Evolutionary conservation across 2,329 filamentous ascomycete genomes (phyloP).

Genomic region (Stenocarpella maydis): DNA sequence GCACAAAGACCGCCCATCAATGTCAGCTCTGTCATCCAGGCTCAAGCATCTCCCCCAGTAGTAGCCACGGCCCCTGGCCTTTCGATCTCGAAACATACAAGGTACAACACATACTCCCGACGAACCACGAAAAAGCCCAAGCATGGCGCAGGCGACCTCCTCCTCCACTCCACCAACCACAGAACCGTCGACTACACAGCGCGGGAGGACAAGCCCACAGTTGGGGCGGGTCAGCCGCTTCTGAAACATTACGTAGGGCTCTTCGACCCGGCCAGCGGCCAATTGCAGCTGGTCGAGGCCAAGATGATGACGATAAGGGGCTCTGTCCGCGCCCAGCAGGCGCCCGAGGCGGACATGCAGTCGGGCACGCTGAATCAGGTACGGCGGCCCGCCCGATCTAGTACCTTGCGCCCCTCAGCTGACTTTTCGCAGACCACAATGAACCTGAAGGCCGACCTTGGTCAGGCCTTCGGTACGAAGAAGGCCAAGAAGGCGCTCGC

Average conservation of each 20-base stretch:
- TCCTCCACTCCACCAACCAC: conserved; percentile 66
- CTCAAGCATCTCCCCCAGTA: conserved; percentile 42
- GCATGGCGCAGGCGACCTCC: conserved; percentile 53
- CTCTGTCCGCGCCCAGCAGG: conserved; percentile 63
- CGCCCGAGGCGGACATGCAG: conserved; percentile 55
- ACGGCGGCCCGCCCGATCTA: conserved; percentile 35
- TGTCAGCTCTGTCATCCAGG: conserved; percentile 39
- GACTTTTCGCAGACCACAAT: conserved; percentile 58
- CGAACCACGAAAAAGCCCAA: conserved; percentile 44
- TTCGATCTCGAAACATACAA: conserved; percentile 45
- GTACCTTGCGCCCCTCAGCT: neutral
- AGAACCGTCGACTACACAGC: conserved; percentile 67
- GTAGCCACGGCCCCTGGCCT: conserved; percentile 54
- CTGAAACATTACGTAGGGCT: conserved; percentile 72
- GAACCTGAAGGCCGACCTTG: conserved; percentile 73
- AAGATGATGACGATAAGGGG: conserved; percentile 71
- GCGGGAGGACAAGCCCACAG: conserved; percentile 56
- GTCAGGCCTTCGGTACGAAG: conserved; percentile 83
- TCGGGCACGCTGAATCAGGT: conserved; percentile 49
- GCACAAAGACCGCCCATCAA: conserved; percentile 47
- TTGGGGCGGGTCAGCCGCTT: conserved; percentile 48
- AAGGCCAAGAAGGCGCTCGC: conserved; percentile 83
- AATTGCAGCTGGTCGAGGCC: conserved; percentile 68
- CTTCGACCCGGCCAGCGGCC: conserved; percentile 67
- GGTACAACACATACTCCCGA: conserved; percentile 60